Evolutionary conservation across 2,329 filamentous ascomycete genomes (phyloP), one percentile per base, ranked within the genome.

Genomic region (Alternaria sp.): DNA sequence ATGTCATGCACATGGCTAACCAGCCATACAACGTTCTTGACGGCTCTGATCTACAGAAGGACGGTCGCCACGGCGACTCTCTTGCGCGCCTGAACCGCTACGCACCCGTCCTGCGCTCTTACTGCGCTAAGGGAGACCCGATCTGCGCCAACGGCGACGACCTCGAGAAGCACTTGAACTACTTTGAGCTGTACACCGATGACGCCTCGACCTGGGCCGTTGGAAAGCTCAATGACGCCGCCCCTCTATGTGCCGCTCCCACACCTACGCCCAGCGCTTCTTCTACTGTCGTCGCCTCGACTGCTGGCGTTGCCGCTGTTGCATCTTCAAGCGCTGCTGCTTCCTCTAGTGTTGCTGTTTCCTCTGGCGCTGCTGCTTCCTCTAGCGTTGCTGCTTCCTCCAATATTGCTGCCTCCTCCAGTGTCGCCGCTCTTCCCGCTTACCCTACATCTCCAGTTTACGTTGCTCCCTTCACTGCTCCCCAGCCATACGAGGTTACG

Each of bases 61-160:
- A 26, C 34, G 61, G 61, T 57, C 67, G 67, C 58, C 9, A 33
- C 44, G 58, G 51, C 46, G 48, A 31, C 46, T 61, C 58, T 46
- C 64, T 70, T 51, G 58, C 53, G 49, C 60, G 55, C 59, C 56
- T 70, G 13, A 68, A 69, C 54, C 58, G 58, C 52, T 69, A 65
- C 61, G 80, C 83, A 21, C 66, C 70, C 8, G 84, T 84, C 65
- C 84, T 88, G 61, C 79, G 86, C 75, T 85, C 84, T 10, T 89
- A 88, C 79, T 89, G 87, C 70, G 85, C 88, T 64, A 77, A 81
- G 13, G 69, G 82, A 5, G 86, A 88, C 63, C 86, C 86, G 0
- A 88, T 86, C 74, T 89, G 87, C 80, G 88, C 85, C 73, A 85
- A 84, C 44, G 87, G 86, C 50, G 85, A 80, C 67, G 79, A 88